A percentile compares a stretch with the other conserved stretches of the same genome.
phyloP scores from a whole-genome alignment of 345 rosid genomes.

The Firmiana major region DNA sequence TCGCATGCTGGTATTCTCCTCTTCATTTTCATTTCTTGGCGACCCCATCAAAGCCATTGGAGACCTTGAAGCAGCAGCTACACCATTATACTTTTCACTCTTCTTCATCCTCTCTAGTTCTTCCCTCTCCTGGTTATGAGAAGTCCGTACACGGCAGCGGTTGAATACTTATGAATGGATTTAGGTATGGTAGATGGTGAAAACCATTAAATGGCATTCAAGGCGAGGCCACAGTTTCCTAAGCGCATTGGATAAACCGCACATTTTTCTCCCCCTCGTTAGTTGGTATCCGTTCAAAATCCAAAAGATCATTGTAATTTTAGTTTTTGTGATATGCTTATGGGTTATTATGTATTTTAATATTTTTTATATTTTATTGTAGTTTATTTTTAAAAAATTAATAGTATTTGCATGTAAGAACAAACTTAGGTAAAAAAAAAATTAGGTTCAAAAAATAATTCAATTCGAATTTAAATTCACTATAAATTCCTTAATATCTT shows the following conservation, averaged over 20 bases:
- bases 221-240: neutral
- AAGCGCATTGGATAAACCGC: neutral
- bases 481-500: no score
- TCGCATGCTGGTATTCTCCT: conserved; percentile 15
- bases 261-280: neutral
- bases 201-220: neutral
- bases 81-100: conserved; percentile 14
- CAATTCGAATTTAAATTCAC: no score
- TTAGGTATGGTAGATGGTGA: conserved; percentile 7
- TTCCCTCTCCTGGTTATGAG: neutral
- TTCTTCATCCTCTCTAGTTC: conserved; percentile 7
- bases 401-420: no score
- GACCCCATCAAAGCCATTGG: conserved; percentile 20
- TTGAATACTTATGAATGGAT: neutral
- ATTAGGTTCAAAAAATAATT: no score
- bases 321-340: no score
- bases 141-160: neutral
- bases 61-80: neutral
- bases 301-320: no score
- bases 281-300: no score
- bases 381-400: no score
- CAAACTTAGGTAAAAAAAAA: no score
- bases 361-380: no score
- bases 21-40: conserved; percentile 4
- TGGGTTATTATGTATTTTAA: no score